phyloP scores from a whole-genome alignment of 352 stramenopile species.

The Globisporangium cystogenes region DNA sequence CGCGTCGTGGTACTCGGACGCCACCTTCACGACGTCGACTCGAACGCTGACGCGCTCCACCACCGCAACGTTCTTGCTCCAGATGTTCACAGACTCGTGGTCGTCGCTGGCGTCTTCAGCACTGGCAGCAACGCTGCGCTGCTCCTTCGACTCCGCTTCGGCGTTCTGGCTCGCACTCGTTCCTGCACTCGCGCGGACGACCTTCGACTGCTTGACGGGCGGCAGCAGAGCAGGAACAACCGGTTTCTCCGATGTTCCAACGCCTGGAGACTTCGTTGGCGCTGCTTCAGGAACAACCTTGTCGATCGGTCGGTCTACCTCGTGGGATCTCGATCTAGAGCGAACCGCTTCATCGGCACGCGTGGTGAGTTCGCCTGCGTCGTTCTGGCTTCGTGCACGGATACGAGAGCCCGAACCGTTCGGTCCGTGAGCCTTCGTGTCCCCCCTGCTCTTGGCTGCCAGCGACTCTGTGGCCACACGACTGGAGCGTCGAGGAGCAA shows the following conservation, averaged over 20 bases:
- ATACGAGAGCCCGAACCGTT: no score
- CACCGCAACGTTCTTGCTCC: constrained; percentile 4
- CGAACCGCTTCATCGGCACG: no score
- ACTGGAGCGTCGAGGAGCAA: no score
- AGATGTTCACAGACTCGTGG: constrained; percentile 11
- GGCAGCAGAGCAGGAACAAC: not conserved
- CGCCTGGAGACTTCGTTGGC: not conserved
- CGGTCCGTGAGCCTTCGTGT: no score
- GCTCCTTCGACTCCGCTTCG: not conserved
- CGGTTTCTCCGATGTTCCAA: not conserved
- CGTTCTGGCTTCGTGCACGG: no score
- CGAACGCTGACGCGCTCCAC: constrained; percentile 18
- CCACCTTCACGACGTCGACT: constrained; percentile 7
- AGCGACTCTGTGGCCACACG: no score
- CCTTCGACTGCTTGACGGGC: not conserved
- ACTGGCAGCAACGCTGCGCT: not conserved
- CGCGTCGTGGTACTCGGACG: constrained; percentile 6
- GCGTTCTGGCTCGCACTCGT: not conserved
- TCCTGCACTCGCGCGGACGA: not conserved
- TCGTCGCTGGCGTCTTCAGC: constrained; percentile 3
- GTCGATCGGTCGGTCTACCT: no score
- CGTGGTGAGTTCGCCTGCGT: no score
- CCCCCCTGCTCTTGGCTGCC: no score
- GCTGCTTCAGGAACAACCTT: no score
- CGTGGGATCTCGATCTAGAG: no score